phyloP scores from a whole-genome alignment of 495 filamentous ascomycete genomes.

The Lasiosphaeriaceae sp. region DNA sequence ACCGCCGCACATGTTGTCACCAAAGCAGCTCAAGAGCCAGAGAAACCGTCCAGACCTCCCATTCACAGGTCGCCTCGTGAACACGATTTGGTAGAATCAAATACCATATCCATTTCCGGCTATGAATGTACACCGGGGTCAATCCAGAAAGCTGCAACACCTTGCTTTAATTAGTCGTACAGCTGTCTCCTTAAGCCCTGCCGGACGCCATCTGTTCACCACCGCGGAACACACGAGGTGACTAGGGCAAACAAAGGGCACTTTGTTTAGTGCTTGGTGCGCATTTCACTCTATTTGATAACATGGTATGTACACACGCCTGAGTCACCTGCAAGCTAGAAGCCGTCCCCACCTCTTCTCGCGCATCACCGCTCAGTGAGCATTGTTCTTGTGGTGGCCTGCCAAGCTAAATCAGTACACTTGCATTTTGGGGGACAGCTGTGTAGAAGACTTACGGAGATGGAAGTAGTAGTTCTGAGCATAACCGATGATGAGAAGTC shows the following conservation, averaged over 20 bases:
- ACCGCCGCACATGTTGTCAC: too few species aligned
- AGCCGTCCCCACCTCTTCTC: not conserved
- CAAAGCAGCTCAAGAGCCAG: too few species aligned
- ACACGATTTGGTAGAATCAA: too few species aligned
- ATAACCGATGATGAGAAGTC: constrained; percentile 76
- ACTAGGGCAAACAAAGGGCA: not conserved
- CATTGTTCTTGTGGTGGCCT: constrained; percentile 99
- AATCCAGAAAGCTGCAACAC: too few species aligned
- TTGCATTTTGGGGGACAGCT: not conserved
- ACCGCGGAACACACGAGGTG: not conserved
- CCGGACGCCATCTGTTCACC: too few species aligned
- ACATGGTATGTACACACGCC: constrained; percentile 48
- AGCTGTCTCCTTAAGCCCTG: too few species aligned
- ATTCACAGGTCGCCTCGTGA: too few species aligned
- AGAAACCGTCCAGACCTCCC: too few species aligned
- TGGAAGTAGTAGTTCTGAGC: constrained; percentile 99
- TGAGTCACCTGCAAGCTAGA: constrained; percentile 21
- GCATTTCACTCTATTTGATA: constrained; percentile 28
- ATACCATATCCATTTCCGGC: too few species aligned
- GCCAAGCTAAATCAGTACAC: constrained; percentile 7
- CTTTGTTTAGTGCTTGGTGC: constrained; percentile 11
- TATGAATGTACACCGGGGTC: too few species aligned
- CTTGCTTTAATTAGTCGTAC: too few species aligned
- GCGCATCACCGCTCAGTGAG: constrained; percentile 63
- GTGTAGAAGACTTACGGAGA: constrained; percentile 65